Base-by-base conservation (phyloP, 2,329 filamentous ascomycete species). In the Diaporthe nobilis region DNA sequence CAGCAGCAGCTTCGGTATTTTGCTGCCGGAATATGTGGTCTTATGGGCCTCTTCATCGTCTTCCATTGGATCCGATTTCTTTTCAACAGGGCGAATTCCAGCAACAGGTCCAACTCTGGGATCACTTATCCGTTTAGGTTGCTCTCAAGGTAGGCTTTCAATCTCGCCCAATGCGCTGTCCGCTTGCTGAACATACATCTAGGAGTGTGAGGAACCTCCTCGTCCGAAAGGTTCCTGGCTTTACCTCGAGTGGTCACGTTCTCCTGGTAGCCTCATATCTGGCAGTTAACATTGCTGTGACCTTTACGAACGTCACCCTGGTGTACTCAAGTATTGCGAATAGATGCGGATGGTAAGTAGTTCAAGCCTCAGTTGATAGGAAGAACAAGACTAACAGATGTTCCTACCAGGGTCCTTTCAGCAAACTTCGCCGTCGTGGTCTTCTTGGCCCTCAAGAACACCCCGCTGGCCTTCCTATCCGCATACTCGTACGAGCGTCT, bases 401-500 rank as follows among this genome's bases (percentile, higher is more conserved):
- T 9, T 17, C 4, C 12, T 51, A 25, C 10, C 63, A 84, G 83
- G 82, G 71, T 83, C 72, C 74, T 80, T 28, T 65, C 81, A 20
- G 77, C 75, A 28, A 92, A 92, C 78, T 80, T 90, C 42, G 82
- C 84, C 17, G 82, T 92, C 22, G 85, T 90, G 17, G 83, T 90
- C 17, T 88, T 91, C 67, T 82, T 92, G 22, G 85, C 87, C 1
- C 83, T 92, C 57, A 91, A 91, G 78, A 91, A 92, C 79, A 92
- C 90, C 0, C 90, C 90, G 0, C 80, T 92, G 25, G 87, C 87
- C 0, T 86, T 87, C 75, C 77, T 92, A 15, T 88, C 88, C 1
- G 83, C 86, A 2, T 89, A 88, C 79, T 91, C 90, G 7, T 90
- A 92, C 80, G 90, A 92, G 76, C 86, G 88, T 28, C 86, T 92